Evolutionary conservation across 768 basidiomycete species (phyloP).

Genomic region (Cyclocybe aegerita): DNA sequence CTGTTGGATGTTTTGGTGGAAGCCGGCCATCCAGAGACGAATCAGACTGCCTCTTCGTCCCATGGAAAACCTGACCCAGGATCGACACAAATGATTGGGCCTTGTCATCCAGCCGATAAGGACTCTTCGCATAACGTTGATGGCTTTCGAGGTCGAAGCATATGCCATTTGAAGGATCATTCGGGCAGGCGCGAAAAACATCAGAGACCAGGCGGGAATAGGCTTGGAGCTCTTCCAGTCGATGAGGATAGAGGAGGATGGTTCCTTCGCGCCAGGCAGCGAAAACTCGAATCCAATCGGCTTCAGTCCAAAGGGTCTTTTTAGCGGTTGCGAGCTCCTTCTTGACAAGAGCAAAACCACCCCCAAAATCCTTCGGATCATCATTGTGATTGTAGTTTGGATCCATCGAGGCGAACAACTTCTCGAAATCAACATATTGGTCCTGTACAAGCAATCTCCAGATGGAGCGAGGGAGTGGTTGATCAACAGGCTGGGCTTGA

Average conservation of each 20-base stretch:
- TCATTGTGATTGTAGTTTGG: background rate
- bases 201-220: conserved; percentile 9
- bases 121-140: conserved; percentile 6
- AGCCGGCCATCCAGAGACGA: too few relatives aligned
- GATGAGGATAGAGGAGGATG: conserved; percentile 11
- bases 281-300: conserved; percentile 16
- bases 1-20: background rate
- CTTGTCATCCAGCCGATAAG: conserved; percentile 14
- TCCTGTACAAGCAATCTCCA: conserved; percentile 1
- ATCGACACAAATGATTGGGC: conserved; percentile 3
- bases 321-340: background rate
- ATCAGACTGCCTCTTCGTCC: background rate
- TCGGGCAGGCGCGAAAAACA: conserved; percentile 8
- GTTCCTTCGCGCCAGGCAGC: conserved; percentile 4
- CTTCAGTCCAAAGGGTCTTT: background rate
- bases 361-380: conserved; percentile 1
- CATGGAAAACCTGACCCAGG: conserved; percentile 4
- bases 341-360: background rate
- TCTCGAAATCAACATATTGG: conserved; percentile 4
- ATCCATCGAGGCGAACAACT: background rate
- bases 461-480: background rate
- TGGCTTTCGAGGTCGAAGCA: conserved; percentile 10
- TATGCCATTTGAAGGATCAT: background rate
- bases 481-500: background rate
- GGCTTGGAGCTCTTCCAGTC: conserved; percentile 1